A percentile compares a stretch with the other conserved stretches of the same genome.
Conservation (phyloP, 306 rosid genomes). For the Glycine tomentella region DNA sequence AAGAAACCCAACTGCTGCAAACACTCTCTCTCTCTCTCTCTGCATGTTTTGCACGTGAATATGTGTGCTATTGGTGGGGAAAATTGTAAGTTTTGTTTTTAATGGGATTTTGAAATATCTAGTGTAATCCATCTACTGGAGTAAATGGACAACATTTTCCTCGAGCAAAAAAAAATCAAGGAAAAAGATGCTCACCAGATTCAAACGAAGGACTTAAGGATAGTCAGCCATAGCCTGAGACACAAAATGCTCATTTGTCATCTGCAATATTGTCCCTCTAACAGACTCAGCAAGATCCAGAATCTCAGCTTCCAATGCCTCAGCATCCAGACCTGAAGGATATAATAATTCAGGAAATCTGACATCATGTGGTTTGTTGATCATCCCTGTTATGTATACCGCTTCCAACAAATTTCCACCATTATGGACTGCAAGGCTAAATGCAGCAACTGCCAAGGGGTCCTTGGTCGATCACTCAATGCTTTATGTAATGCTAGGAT, state of each 20-base stretch:
- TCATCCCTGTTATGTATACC: constrained; percentile 64
- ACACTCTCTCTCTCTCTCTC: neutral
- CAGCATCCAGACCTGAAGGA: constrained; percentile 49
- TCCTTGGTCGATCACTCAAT: constrained; percentile 66
- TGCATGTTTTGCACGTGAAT: neutral
- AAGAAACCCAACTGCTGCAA: neutral
- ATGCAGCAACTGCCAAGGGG: constrained; percentile 73
- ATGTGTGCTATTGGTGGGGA: constrained; percentile 6
- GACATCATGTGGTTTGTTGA: constrained; percentile 55
- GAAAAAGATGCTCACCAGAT: constrained; percentile 58
- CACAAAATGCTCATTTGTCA: constrained; percentile 72
- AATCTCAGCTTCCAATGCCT: constrained; percentile 53
- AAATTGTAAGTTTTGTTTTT: neutral
- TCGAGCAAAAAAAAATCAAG: neutral
- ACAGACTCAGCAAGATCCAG: constrained; percentile 63
- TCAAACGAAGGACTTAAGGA: constrained; percentile 73
- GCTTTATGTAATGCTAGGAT: constrained; percentile 81
- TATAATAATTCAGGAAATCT: constrained; percentile 73
- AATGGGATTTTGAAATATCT: neutral
- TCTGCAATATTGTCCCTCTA: constrained; percentile 54
- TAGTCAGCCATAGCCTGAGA: constrained; percentile 73
- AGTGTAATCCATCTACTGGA: neutral
- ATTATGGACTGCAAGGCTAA: constrained; percentile 70
- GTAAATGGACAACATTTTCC: constrained; percentile 30
- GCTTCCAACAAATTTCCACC: constrained; percentile 80